Evolutionary conservation across 805 yeast species (phyloP).

Genomic region (Groenewaldozyma salmanticensis): DNA sequence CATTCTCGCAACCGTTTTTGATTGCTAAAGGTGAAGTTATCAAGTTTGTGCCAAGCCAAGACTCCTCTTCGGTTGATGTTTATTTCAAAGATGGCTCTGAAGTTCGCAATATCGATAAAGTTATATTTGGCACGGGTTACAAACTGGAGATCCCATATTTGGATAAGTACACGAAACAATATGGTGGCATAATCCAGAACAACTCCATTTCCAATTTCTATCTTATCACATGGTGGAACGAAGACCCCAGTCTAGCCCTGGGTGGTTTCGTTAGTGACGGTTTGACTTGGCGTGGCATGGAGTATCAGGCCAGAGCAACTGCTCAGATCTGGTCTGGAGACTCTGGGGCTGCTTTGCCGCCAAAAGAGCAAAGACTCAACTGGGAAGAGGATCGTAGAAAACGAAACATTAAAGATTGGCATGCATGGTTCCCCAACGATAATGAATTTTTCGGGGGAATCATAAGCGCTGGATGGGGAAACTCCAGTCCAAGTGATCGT

Average conservation of each 20-base stretch:
- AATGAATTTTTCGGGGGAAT: conserved; percentile 5
- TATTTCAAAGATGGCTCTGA: conserved; percentile 13
- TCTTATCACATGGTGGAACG: conserved; percentile 30
- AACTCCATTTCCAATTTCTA: conserved; percentile 25
- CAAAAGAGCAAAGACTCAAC: conserved; percentile 3
- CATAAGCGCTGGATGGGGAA: conserved; percentile 6
- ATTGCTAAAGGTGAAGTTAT: conserved; percentile 6
- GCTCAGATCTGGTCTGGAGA: conserved; percentile 10
- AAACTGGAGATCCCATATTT: conserved; percentile 29
- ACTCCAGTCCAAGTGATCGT: not conserved
- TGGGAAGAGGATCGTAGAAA: conserved; percentile 7
- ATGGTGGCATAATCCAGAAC: conserved; percentile 19
- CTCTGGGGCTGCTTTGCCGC: conserved; percentile 4
- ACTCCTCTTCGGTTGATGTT: conserved; percentile 6
- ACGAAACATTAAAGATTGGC: conserved; percentile 7
- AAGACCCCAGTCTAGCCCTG: conserved; percentile 30
- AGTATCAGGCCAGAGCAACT: conserved; percentile 8
- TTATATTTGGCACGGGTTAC: conserved; percentile 32
- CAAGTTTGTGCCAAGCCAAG: conserved; percentile 1
- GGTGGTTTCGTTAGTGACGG: conserved; percentile 11
- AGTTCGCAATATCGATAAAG: conserved; percentile 23
- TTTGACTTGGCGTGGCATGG: conserved; percentile 6
- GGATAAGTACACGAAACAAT: conserved; percentile 4
- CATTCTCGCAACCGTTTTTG: conserved; percentile 12
- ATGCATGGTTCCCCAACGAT: conserved; percentile 10